Evolutionary conservation across 2,329 filamentous ascomycete genomes (phyloP).

Genomic region (Celoporthe dispersa): DNA sequence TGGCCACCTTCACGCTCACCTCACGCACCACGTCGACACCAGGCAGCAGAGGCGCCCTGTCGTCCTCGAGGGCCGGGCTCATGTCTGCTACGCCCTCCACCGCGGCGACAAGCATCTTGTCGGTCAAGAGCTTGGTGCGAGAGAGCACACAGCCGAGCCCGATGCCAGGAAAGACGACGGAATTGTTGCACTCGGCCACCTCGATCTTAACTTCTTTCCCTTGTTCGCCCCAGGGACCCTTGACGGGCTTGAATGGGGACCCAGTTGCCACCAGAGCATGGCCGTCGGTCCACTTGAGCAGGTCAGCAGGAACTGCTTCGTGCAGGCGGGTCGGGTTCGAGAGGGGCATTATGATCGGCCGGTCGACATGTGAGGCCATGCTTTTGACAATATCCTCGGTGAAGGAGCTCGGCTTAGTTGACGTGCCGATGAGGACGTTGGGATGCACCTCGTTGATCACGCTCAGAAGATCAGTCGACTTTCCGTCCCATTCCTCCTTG

Average conservation of each 20-base stretch:
- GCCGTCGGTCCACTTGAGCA: slow-evolving; percentile 79
- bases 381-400: slow-evolving; percentile 73
- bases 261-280: slow-evolving; percentile 82
- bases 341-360: slow-evolving; percentile 80
- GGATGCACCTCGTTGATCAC: slow-evolving; percentile 75
- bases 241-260: slow-evolving; percentile 78
- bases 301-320: slow-evolving; percentile 77
- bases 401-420: slow-evolving; percentile 76
- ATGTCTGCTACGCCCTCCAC: slow-evolving; percentile 72
- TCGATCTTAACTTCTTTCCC: slow-evolving; percentile 51
- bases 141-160: slow-evolving; percentile 78
- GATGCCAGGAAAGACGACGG: slow-evolving; percentile 83
- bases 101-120: slow-evolving; percentile 82
- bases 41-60: slow-evolving; percentile 70
- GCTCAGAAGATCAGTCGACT: slow-evolving; percentile 62
- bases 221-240: slow-evolving; percentile 56
- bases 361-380: slow-evolving; percentile 74
- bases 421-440: slow-evolving; percentile 83
- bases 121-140: slow-evolving; percentile 68
- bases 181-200: slow-evolving; percentile 86
- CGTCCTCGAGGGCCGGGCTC: slow-evolving; percentile 69
- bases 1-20: slow-evolving; percentile 78
- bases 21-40: slow-evolving; percentile 75
- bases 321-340: slow-evolving; percentile 86
- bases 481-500: slow-evolving; percentile 64